Conservation (phyloP, 345 rosid genomes). For the Heritiera fomes region DNA sequence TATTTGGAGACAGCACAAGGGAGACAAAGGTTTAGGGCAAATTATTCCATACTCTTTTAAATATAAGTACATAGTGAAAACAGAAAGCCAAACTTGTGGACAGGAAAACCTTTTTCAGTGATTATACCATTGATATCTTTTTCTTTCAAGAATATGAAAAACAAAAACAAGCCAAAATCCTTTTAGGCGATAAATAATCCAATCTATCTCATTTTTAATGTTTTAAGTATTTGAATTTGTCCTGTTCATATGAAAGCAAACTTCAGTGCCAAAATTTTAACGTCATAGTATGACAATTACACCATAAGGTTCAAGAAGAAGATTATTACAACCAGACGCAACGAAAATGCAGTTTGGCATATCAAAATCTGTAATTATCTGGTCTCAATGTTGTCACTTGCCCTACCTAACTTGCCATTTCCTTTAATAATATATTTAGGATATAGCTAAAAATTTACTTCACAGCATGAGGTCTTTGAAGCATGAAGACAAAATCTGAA, state of each 20-base stretch:
- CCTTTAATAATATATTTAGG: background rate
- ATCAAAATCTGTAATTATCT: conserved; percentile 7
- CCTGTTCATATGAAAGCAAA: conserved; percentile 10
- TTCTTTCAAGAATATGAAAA: background rate
- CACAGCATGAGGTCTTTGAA: background rate
- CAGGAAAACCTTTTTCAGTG: background rate
- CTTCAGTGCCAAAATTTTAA: conserved; percentile 2
- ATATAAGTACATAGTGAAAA: background rate
- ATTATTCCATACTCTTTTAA: background rate
- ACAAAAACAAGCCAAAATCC: background rate
- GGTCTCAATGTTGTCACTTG: background rate
- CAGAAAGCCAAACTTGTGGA: background rate
- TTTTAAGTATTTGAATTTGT: background rate
- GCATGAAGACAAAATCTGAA: background rate
- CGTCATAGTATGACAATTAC: background rate
- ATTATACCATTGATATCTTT: background rate
- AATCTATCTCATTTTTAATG: background rate
- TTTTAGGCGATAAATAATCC: background rate
- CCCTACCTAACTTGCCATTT: background rate
- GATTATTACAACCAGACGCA: background rate
- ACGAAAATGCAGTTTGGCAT: background rate
- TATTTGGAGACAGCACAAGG: background rate
- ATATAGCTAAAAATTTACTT: background rate
- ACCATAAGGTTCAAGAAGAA: background rate
- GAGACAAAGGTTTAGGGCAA: background rate